Percentiles rank a stretch among this genome's conserved stretches.
phyloP scores from a whole-genome alignment of 805 yeast genomes.

The Saccharomycopsis babjevae region DNA sequence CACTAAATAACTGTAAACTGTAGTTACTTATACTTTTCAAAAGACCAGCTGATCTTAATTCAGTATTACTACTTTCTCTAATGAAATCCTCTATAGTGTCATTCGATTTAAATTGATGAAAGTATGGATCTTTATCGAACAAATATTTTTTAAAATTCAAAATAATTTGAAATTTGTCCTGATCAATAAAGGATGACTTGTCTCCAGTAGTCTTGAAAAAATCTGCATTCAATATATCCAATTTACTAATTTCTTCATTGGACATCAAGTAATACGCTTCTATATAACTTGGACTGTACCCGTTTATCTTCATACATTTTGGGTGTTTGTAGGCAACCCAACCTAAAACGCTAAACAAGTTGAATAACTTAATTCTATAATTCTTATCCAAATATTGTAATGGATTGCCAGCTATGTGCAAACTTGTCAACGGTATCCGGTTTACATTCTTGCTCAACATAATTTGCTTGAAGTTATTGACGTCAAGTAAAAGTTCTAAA shows the following conservation, averaged over 20 bases:
- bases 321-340: constrained; percentile 22
- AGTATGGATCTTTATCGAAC: constrained; percentile 14
- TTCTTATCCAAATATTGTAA: constrained; percentile 31
- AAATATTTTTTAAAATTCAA: constrained; percentile 16
- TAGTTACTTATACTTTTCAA: constrained; percentile 17
- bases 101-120: constrained; percentile 15
- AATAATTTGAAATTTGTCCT: constrained; percentile 1
- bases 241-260: constrained; percentile 34
- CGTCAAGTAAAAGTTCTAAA: constrained; percentile 30
- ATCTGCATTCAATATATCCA: constrained; percentile 17
- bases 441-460: constrained; percentile 20
- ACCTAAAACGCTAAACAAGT: constrained; percentile 43
- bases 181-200: neutral
- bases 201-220: neutral
- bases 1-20: constrained; percentile 8
- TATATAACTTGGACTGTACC: constrained; percentile 51
- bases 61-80: neutral
- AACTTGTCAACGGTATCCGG: constrained; percentile 23
- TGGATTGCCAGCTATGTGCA: constrained; percentile 32
- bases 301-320: constrained; percentile 42
- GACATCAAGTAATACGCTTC: constrained; percentile 47
- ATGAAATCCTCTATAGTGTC: constrained; percentile 7
- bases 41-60: constrained; percentile 2
- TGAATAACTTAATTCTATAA: constrained; percentile 45
- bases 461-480: constrained; percentile 33